Conservation (phyloP, 305 asterid genomes). For the Solanum hybrid region DNA sequence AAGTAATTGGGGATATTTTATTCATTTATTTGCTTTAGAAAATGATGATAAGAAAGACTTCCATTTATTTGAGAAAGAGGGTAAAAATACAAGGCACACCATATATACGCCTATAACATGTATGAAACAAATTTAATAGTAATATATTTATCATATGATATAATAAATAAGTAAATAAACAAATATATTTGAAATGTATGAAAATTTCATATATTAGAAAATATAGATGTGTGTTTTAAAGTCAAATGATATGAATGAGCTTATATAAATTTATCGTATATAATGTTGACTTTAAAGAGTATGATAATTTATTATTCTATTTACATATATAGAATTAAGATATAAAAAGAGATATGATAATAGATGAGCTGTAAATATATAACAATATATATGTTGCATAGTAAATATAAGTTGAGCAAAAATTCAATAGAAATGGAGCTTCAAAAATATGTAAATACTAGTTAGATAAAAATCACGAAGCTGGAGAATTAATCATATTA, state of each 20-base stretch:
- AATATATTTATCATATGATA: background rate
- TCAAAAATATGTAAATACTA: background rate
- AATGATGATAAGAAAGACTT: background rate
- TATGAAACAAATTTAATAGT: no score
- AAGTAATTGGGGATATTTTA: background rate
- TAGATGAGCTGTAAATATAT: background rate
- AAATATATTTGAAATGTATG: background rate
- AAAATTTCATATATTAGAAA: no score
- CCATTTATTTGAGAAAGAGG: background rate
- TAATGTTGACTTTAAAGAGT: background rate
- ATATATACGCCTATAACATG: background rate
- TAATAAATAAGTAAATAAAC: background rate
- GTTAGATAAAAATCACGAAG: background rate
- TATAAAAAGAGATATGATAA: background rate
- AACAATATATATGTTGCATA: background rate
- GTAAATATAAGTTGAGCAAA: background rate
- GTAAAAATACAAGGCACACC: background rate
- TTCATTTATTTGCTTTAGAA: background rate
- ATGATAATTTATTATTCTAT: background rate
- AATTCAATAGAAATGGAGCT: background rate
- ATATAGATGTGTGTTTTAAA: no score
- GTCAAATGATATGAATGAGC: background rate
- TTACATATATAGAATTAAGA: background rate
- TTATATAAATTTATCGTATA: no score
- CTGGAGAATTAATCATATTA: background rate